phyloP scores from a whole-genome alignment of 2,329 filamentous ascomycete genomes.

The Fusarium setosum region DNA sequence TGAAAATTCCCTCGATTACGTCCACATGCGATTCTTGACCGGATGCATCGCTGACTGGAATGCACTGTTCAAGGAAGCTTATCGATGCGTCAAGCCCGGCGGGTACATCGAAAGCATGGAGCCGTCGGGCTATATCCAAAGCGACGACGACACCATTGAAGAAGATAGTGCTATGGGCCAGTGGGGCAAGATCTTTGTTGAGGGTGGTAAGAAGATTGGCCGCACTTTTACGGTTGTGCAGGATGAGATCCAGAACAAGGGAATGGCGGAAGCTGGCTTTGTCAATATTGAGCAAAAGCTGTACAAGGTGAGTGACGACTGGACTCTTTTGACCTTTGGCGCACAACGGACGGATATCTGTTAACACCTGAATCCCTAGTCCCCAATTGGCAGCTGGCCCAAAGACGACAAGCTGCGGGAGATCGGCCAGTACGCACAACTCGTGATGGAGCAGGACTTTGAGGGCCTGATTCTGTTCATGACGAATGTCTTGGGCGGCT shows the following conservation, averaged over 20 bases:
- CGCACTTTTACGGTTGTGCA: conserved; percentile 35
- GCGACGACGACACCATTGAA: conserved; percentile 42
- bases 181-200: conserved; percentile 33
- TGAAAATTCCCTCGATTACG: conserved; percentile 63
- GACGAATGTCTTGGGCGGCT: conserved; percentile 5
- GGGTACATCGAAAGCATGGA: conserved; percentile 50
- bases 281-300: conserved; percentile 22
- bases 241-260: conserved; percentile 27
- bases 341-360: not conserved
- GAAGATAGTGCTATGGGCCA: conserved; percentile 29
- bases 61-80: conserved; percentile 52
- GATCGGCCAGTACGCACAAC: conserved; percentile 12
- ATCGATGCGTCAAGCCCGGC: conserved; percentile 64
- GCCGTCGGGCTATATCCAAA: conserved; percentile 24
- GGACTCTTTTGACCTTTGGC: not conserved
- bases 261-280: conserved; percentile 37
- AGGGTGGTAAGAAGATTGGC: conserved; percentile 36
- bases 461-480: conserved; percentile 14
- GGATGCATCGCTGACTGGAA: conserved; percentile 66
- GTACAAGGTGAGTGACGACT: not conserved
- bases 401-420: conserved; percentile 10
- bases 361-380: conserved; percentile 4
- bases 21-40: conserved; percentile 65
- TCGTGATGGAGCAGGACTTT: conserved; percentile 9
- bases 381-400: conserved; percentile 7